Base-by-base conservation (phyloP, 345 rosid genomes). In the Moricandia moricandioides region DNA sequence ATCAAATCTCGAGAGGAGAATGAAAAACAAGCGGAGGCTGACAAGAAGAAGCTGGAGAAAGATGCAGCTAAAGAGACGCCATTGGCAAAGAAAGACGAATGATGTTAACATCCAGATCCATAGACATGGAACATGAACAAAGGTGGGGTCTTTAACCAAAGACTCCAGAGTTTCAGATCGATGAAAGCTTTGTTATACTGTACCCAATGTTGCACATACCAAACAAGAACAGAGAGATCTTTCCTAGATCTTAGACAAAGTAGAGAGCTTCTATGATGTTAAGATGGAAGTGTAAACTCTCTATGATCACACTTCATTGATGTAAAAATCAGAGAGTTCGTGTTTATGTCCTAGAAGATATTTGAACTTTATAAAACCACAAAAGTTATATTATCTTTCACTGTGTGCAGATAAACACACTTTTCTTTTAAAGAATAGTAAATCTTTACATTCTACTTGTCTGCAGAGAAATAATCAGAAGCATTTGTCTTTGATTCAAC, bases 41-140 rank as follows among this genome's bases (percentile, higher is more conserved):
- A 95, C 73, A 95, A 89, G 83, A 95, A 92, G 87, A 95, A 86
- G 71, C 77, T 88, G 73, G 97, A 92, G 80, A 95, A 87, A 83
- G 99, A 92, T 79, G 91, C 96, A 65, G 75, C 86, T 77, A 94
- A 87, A 79, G 97, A 88, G 71, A 74, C 78, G 69, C 71, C 90
- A 65, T 82, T 79, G 5, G 79, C 78, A 29, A 94, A 83, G 82
- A 89, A 83, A 83, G 97, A 88, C 17, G 78, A 80, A 80, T 66
- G 80, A 67, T 60, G 62, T 51, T 51, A 66, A 17, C 66, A 79
- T 62, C 68, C 89, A 78, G 60, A 14, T 78, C 62, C 79, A 65
- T 65, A 85, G 82, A 73, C 76, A 81, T 26, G 55, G 78, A 69
- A 45, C 71, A 8, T 79, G 70, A 70, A 40, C 60, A 34, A 35